phyloP scores from a whole-genome alignment of 208 protist species.

The Trypanosoma caninum region DNA sequence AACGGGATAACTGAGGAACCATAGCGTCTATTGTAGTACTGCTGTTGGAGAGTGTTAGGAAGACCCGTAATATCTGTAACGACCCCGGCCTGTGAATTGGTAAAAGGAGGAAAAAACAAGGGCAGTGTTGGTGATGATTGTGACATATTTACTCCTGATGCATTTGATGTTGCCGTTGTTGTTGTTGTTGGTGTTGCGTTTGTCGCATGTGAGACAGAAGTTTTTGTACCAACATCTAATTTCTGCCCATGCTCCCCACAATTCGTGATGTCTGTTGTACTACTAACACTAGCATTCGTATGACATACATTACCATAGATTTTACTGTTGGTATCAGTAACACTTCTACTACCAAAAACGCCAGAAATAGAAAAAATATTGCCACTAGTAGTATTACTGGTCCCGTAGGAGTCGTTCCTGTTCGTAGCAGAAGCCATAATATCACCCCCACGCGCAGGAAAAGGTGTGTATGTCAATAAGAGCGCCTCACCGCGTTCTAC shows the following conservation, averaged over 20 bases:
- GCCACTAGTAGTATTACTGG: not conserved
- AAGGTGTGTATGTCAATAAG: not conserved
- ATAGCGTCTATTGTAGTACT: conserved; percentile 17
- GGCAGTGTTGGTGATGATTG: no score
- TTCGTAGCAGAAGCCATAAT: not conserved
- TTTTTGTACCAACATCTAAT: not conserved
- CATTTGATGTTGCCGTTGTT: not conserved
- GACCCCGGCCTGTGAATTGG: no score
- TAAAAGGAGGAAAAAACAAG: no score
- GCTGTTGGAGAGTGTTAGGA: conserved; percentile 23
- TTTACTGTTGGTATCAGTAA: no score
- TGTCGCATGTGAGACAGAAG: not conserved
- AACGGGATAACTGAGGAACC: not conserved
- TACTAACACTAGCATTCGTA: no score
- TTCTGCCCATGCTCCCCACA: not conserved
- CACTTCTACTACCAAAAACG: not conserved
- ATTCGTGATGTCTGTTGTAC: no score
- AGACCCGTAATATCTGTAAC: conserved; percentile 5
- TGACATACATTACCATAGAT: no score
- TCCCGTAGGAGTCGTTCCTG: not conserved
- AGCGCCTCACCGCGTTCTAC: conserved; percentile 19
- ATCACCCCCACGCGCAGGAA: not conserved
- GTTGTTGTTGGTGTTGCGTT: not conserved
- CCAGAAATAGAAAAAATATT: not conserved
- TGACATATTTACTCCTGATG: not conserved